These are phyloP conservation scores for Lodderomyces beijingensis DNA, from an alignment of 1,139 yeast species.

Conservation along the genomic window DNA sequence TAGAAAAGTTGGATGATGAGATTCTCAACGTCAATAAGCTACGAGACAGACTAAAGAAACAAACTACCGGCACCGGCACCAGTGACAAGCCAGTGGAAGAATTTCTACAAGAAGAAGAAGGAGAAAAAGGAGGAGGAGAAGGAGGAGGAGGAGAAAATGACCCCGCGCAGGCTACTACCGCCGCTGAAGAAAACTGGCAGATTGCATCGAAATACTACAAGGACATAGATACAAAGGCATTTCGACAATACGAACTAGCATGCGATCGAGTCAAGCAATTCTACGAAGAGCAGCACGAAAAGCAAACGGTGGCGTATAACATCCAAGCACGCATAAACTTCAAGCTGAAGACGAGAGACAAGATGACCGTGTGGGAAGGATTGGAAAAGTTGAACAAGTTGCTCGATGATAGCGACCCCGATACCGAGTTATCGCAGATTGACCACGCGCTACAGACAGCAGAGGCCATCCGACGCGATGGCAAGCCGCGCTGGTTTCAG, in stretches of 20 bases:
- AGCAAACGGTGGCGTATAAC: constrained; percentile 70
- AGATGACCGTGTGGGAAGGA: constrained; percentile 73
- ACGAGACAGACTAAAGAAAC: constrained; percentile 4
- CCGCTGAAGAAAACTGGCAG: constrained; percentile 16
- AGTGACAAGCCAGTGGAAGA: constrained; percentile 3
- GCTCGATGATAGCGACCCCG: constrained; percentile 71
- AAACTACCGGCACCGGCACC: not conserved
- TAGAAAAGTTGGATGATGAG: constrained; percentile 39
- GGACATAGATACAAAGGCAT: constrained; percentile 39
- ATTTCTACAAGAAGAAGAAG: constrained; percentile 6
- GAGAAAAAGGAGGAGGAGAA: too few relatives aligned
- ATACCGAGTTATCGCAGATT: constrained; percentile 68
- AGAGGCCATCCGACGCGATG: constrained; percentile 65
- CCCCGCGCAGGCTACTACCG: constrained; percentile 7
- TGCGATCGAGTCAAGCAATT: constrained; percentile 65
- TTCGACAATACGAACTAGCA: constrained; percentile 66
- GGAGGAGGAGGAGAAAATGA: constrained; percentile 11
- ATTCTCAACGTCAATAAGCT: constrained; percentile 26
- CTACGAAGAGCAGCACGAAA: constrained; percentile 64
- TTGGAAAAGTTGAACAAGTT: constrained; percentile 56
- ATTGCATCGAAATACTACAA: constrained; percentile 31
- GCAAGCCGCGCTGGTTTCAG: constrained; percentile 74
- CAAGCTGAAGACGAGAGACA: constrained; percentile 60
- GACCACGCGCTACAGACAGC: constrained; percentile 78
- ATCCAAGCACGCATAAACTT: constrained; percentile 68